Base-by-base conservation (phyloP, 495 filamentous ascomycete genomes). In the Lasiosphaeriaceae sp. region DNA sequence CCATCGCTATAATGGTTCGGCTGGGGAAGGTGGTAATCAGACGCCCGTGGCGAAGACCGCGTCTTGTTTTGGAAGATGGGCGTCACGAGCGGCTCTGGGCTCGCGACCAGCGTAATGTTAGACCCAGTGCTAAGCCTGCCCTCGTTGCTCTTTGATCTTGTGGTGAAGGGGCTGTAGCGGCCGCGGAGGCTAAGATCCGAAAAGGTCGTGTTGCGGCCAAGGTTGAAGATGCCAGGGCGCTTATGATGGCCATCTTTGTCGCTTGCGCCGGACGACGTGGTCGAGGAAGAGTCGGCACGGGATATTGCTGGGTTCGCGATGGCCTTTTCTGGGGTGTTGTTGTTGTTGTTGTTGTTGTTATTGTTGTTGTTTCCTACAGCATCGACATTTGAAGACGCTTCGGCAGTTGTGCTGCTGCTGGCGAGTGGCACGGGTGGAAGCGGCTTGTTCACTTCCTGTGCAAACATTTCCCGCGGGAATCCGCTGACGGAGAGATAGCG, bases 401-500 rank as follows among this genome's bases (percentile, higher is more conserved):
- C 39, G 39, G 39, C 14, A 4, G 39, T 5, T n/a, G 39, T 12
- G 39, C 7, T 17, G 4, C n/a, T 17, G 4, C n/a, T 17, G 39
- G 14, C 14, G 5, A 16, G 14, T 6, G 39, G 39, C 39, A 43
- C 39, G 14, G 39, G 39, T 12, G 39, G 39, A 4, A 43, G 39
- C 39, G 39, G 39, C n/a, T 43, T 43, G 1, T 43, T 43, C 1
- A 3, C 39, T n/a, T 43, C 39, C 39, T 43, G 39, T 12, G 5
- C 24, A 31, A 45, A 54, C 3, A 74, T 55, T 3, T 46, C 54
- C 3, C 70, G 58, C 29, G 71, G 71, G 24, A 74, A 73, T 11
- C 71, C 71, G 50, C 71, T 74, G 22, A 74, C 70, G 34, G 54
- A 44, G 17, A 8, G 65, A 66, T 17, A 74, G 52, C 26, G 8